These are phyloP conservation scores for Paecilomyces sp. DNA, from an alignment of 2,329 filamentous ascomycete genomes.

Conservation along the genomic window DNA sequence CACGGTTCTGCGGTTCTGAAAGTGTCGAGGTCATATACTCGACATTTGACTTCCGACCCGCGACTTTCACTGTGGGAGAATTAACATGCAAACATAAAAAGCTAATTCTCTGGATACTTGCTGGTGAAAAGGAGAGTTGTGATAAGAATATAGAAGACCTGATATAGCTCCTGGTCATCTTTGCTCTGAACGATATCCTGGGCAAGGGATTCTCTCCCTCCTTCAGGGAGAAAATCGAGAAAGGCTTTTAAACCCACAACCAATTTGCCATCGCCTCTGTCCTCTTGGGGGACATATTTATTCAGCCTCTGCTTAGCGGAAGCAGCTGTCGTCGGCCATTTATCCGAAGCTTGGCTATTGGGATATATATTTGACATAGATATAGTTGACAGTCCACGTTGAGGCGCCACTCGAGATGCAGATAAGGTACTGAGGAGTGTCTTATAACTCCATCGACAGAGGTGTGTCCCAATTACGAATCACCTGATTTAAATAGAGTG, in stretches of 20 bases:
- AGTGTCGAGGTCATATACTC: neutral
- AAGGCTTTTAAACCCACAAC: neutral
- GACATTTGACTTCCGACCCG: too few species aligned
- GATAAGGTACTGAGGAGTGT: too few species aligned
- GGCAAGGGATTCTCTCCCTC: neutral
- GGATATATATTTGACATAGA: neutral
- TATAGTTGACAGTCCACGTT: neutral
- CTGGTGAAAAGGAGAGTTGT: neutral
- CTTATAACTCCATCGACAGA: too few species aligned
- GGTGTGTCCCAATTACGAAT: too few species aligned
- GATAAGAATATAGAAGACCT: neutral
- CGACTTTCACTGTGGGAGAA: neutral
- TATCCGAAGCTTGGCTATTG: neutral
- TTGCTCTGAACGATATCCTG: neutral
- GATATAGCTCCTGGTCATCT: neutral
- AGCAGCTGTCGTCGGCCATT: neutral
- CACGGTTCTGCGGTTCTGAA: neutral
- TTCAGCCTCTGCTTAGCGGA: neutral
- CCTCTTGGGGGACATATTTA: neutral
- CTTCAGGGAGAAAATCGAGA: neutral
- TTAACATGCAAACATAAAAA: neutral
- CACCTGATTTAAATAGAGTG: too few species aligned
- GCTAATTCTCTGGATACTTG: neutral
- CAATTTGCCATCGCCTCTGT: neutral
- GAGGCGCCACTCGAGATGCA: too few species aligned